Evolutionary conservation across 768 basidiomycete species (phyloP).

Genomic region (Suillus paluster): DNA sequence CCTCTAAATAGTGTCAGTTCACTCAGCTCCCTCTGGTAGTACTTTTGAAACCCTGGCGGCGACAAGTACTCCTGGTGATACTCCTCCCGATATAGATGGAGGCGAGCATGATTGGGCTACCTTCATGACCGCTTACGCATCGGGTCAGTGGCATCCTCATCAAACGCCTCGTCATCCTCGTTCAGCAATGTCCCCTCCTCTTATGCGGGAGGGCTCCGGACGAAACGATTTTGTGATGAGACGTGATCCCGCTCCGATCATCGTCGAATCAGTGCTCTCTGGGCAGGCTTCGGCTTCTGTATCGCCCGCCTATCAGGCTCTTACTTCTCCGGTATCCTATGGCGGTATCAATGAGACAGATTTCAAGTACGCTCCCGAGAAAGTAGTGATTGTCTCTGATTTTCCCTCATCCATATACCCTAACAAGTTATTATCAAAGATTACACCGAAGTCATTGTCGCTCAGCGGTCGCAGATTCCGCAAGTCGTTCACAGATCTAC

Average conservation of each 20-base stretch:
- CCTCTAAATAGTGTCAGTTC: background rate
- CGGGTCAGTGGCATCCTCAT: slow-evolving; percentile 82
- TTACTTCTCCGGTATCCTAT: slow-evolving; percentile 17
- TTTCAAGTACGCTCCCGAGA: slow-evolving; percentile 1
- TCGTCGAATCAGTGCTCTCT: slow-evolving; percentile 11
- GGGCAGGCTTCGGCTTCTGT: slow-evolving; percentile 15
- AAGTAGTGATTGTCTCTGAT: slow-evolving; percentile 2
- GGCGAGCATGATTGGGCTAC: slow-evolving; percentile 68
- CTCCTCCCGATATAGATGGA: slow-evolving; percentile 19
- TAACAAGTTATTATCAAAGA: slow-evolving; percentile 31
- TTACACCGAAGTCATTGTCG: slow-evolving; percentile 28
- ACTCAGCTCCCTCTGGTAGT: background rate
- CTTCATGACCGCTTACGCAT: slow-evolving; percentile 77
- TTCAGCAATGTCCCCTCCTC: slow-evolving; percentile 26
- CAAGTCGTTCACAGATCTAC: slow-evolving; percentile 50
- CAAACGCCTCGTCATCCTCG: slow-evolving; percentile 65
- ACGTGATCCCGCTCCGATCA: slow-evolving; percentile 1
- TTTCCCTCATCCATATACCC: slow-evolving; percentile 23
- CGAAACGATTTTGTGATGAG: slow-evolving; percentile 13
- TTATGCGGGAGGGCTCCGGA: slow-evolving; percentile 9
- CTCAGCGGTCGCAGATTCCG: slow-evolving; percentile 46
- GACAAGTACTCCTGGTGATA: slow-evolving; percentile 2
- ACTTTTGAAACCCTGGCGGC: background rate
- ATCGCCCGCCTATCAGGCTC: slow-evolving; percentile 9
- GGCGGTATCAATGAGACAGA: background rate